Percentiles rank a stretch among this genome's conserved stretches.
Evolutionary conservation across 768 basidiomycete genomes (phyloP).

Genomic region (Mycena crocata): DNA sequence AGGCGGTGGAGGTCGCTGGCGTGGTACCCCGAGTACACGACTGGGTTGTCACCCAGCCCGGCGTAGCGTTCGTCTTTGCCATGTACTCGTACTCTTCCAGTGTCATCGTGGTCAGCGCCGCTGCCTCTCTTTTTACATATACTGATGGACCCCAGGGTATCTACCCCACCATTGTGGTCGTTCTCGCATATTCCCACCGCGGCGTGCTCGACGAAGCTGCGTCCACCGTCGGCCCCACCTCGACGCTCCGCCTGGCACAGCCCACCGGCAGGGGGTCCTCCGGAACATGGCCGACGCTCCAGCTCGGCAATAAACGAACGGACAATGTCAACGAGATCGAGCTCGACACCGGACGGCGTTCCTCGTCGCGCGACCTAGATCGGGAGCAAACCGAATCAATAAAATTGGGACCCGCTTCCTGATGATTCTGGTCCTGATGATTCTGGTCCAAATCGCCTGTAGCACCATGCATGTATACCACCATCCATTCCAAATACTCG

Average conservation of each 20-base stretch:
- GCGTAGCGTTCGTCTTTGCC: too few species aligned
- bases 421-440: too few species aligned
- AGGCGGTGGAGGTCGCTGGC: conserved; percentile 10
- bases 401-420: too few species aligned
- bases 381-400: neutral
- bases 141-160: conserved; percentile 28
- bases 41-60: too few species aligned
- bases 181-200: conserved; percentile 33
- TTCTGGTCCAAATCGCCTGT: too few species aligned
- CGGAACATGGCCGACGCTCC: conserved; percentile 7
- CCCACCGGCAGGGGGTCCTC: neutral
- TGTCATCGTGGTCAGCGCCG: neutral
- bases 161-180: conserved; percentile 36
- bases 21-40: too few species aligned
- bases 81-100: too few species aligned
- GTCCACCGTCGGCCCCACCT: neutral
- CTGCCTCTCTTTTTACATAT: neutral
- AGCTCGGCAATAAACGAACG: neutral
- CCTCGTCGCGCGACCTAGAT: neutral
- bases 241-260: conserved; percentile 3
- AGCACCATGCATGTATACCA: too few species aligned
- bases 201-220: neutral
- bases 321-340: conserved; percentile 15
- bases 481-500: too few species aligned
- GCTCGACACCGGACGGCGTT: conserved; percentile 2